Conservation (phyloP, 2,329 filamentous ascomycete species). For the Cryphonectria nitschkei region DNA sequence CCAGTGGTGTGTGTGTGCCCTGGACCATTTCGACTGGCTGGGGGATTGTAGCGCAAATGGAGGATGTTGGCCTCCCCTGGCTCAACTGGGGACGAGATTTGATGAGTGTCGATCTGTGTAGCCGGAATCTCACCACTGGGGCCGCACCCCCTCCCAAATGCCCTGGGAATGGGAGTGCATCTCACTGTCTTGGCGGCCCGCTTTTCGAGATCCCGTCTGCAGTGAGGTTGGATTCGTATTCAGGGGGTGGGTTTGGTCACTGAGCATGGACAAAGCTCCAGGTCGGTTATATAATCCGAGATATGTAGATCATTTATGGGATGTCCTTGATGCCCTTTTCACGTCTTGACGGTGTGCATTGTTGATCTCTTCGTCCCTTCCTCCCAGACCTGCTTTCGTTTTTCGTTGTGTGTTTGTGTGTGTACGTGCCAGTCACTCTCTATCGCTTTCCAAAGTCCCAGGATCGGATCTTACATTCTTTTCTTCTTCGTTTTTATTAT, state of each 20-base stretch:
- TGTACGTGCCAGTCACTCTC: constrained; percentile 4
- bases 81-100: constrained; percentile 13
- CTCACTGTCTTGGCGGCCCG: constrained; percentile 4
- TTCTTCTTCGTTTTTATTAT: not conserved
- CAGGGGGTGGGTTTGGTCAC: not conserved
- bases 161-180: not conserved
- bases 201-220: not conserved
- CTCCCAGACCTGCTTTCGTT: not conserved
- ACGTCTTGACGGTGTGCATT: not conserved
- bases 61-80: not conserved
- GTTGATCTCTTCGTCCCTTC: not conserved
- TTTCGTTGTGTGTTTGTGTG: not conserved
- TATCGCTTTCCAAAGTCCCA: not conserved
- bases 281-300: not conserved
- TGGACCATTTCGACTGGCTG: not conserved
- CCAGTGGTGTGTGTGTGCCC: not conserved
- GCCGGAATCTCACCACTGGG: constrained; percentile 5
- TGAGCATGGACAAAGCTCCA: not conserved
- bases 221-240: not conserved
- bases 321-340: not conserved
- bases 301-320: not conserved
- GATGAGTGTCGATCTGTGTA: constrained; percentile 23
- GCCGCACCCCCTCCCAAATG: not conserved
- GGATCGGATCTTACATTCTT: constrained; percentile 4
- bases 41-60: not conserved